phyloP scores from a whole-genome alignment of 1,284 basidiomycete species.

The Taiwanofungus camphoratus region DNA sequence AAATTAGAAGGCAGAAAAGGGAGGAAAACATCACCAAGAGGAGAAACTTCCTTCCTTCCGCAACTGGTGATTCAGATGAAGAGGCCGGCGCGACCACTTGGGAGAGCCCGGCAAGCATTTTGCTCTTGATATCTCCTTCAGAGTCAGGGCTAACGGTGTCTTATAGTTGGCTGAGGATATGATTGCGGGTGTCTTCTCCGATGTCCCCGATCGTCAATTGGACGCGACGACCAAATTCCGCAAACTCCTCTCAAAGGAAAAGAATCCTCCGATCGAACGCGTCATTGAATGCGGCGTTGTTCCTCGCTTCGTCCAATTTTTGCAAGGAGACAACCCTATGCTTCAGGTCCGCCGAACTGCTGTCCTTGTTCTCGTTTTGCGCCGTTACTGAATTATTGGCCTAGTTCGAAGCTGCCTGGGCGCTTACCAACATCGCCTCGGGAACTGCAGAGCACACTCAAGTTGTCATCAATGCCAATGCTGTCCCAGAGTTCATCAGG shows the following conservation, averaged over 20 bases:
- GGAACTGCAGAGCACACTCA: conserved; percentile 98
- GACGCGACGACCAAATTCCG: conserved; percentile 97
- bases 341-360: conserved; percentile 66
- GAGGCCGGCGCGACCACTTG: conserved; percentile 65
- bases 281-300: conserved; percentile 98
- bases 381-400: conserved; percentile 11
- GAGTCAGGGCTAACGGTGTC: conserved; percentile 10
- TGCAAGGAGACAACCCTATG: conserved; percentile 87
- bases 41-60: conserved; percentile 80
- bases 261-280: conserved; percentile 99
- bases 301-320: conserved; percentile 94
- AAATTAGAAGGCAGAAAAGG: conserved; percentile 93
- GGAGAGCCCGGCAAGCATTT: conserved; percentile 66
- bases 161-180: conserved; percentile 82
- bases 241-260: conserved; percentile 98
- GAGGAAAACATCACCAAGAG: conserved; percentile 97
- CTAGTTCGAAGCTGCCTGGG: conserved; percentile 99
- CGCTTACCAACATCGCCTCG: conserved; percentile 98
- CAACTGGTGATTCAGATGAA: conserved; percentile 80
- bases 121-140: conserved; percentile 15
- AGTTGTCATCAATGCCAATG: conserved; percentile 92
- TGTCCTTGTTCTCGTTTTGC: conserved; percentile 3
- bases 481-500: conserved; percentile 97
- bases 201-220: conserved; percentile 86
- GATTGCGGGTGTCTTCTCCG: conserved; percentile 91